Evolutionary conservation across 305 asterid species (phyloP).

Genomic region (Ajuga reptans): DNA sequence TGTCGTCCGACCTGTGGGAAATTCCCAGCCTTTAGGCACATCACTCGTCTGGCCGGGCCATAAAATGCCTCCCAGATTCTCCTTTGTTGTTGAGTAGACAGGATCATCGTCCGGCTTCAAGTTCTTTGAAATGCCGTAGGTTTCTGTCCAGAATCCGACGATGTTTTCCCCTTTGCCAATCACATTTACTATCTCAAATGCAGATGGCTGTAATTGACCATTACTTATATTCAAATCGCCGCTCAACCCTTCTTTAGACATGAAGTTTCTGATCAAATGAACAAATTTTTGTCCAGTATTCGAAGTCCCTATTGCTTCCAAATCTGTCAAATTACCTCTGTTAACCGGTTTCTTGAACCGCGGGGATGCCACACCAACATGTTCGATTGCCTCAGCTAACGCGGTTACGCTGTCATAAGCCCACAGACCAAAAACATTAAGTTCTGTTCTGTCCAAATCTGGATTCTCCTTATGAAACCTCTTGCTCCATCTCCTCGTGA

Average conservation of each 20-base stretch:
- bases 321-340: constrained; percentile 27
- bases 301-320: constrained; percentile 39
- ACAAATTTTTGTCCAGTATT: constrained; percentile 29
- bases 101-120: neutral
- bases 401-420: constrained; percentile 31
- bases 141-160: constrained; percentile 38
- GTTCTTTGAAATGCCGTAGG: constrained; percentile 25
- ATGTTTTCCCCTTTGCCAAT: constrained; percentile 25
- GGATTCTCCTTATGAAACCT: constrained; percentile 29
- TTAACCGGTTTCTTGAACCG: constrained; percentile 3
- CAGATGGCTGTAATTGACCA: constrained; percentile 34
- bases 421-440: constrained; percentile 39
- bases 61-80: constrained; percentile 24
- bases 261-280: constrained; percentile 25
- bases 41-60: constrained; percentile 45
- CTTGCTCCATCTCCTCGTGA: constrained; percentile 22
- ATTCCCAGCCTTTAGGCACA: constrained; percentile 47
- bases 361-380: constrained; percentile 12
- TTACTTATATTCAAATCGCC: constrained; percentile 35
- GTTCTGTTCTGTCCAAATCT: constrained; percentile 11
- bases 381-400: constrained; percentile 32
- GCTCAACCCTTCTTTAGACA: constrained; percentile 37
- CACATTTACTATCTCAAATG: constrained; percentile 40
- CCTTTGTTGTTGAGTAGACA: constrained; percentile 5
- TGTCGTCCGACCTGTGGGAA: constrained; percentile 30